Conservation (phyloP, 495 filamentous ascomycete species). For the Delitschia confertaspora region DNA sequence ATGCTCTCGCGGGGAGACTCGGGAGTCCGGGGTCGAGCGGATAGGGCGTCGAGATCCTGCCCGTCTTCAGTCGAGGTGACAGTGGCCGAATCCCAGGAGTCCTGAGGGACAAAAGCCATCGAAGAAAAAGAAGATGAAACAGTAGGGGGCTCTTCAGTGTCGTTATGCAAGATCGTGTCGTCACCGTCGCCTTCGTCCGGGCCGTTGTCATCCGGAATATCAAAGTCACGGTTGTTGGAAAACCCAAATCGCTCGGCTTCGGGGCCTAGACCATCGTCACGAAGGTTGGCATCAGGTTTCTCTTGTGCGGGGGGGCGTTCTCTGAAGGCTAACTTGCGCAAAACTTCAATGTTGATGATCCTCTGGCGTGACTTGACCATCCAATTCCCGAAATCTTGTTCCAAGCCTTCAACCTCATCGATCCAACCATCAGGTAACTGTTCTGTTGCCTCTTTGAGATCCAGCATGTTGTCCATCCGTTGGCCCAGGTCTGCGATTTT, state of each 20-base stretch:
- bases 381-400: slow-evolving; percentile 76
- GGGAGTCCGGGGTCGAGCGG: slow-evolving; percentile 14
- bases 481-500: slow-evolving; percentile 63
- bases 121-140: no score
- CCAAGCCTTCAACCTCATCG: slow-evolving; percentile 69
- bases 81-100: background rate
- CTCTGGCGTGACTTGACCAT: slow-evolving; percentile 37
- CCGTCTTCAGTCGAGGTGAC: slow-evolving; percentile 2
- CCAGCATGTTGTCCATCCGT: slow-evolving; percentile 72
- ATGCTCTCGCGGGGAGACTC: slow-evolving; percentile 15
- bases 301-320: no score
- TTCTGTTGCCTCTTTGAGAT: slow-evolving; percentile 68
- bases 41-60: background rate
- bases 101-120: no score
- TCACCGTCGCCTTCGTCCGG: no score
- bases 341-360: slow-evolving; percentile 33
- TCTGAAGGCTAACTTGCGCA: slow-evolving; percentile 11
- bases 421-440: slow-evolving; percentile 87
- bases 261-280: no score
- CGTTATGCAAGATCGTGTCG: no score
- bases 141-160: no score
- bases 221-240: no score
- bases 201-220: no score
- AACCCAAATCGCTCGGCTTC: no score
- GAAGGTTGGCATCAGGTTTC: no score